These are phyloP conservation scores for Boletus sp. DNA, from an alignment of 768 basidiomycete species.

Conservation along the genomic window DNA sequence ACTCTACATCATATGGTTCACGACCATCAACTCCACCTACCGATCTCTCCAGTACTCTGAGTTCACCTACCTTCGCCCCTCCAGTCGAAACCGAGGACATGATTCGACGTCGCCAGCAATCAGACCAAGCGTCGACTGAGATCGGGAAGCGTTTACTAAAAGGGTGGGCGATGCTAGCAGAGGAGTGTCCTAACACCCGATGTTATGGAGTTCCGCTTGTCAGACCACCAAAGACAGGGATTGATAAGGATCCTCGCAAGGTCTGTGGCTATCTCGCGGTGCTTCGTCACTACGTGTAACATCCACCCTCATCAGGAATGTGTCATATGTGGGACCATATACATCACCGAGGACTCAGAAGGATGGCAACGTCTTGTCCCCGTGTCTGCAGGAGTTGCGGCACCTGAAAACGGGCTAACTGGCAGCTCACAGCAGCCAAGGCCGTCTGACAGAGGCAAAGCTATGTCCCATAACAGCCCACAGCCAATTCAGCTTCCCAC, in stretches of 20 bases:
- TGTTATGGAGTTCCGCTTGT: conserved; percentile 87
- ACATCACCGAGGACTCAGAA: conserved; percentile 53
- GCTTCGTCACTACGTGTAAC: background rate
- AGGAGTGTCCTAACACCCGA: conserved; percentile 67
- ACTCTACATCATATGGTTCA: conserved; percentile 53
- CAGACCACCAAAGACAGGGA: conserved; percentile 63
- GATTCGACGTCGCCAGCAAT: conserved; percentile 71
- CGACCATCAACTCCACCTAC: conserved; percentile 77
- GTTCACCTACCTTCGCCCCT: conserved; percentile 62
- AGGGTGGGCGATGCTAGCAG: conserved; percentile 89
- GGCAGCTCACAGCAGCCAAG: conserved; percentile 4
- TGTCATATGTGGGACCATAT: conserved; percentile 68
- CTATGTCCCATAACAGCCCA: conserved; percentile 22
- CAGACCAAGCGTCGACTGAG: conserved; percentile 74
- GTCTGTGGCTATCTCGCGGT: conserved; percentile 35
- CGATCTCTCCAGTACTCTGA: conserved; percentile 60
- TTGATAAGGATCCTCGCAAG: conserved; percentile 64
- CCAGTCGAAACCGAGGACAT: conserved; percentile 66
- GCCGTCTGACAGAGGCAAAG: conserved; percentile 9
- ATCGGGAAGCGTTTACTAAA: conserved; percentile 75
- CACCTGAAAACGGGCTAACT: conserved; percentile 2
- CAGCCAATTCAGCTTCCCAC: conserved; percentile 34
- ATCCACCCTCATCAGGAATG: conserved; percentile 57
- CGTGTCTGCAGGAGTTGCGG: conserved; percentile 10
- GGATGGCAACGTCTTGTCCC: conserved; percentile 48